Evolutionary conservation across 208 protist species (phyloP).

Genomic region (Trypanosoma cruzi): DNA sequence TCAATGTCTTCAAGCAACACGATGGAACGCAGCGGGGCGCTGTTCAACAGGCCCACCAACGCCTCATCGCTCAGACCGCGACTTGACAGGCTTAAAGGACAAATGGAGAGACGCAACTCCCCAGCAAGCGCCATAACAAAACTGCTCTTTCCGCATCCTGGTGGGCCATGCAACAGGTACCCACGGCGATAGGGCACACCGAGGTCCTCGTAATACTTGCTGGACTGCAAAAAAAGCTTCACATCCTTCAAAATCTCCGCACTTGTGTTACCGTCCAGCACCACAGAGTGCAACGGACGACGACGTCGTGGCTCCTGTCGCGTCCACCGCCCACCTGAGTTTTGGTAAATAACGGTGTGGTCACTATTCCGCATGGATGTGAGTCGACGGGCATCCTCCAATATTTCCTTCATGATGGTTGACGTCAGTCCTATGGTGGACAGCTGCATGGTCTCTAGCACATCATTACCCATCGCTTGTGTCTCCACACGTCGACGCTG

Average conservation of each 20-base stretch:
- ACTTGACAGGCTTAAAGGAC: slow-evolving; percentile 92
- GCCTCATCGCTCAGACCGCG: slow-evolving; percentile 87
- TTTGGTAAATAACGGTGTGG: slow-evolving; percentile 88
- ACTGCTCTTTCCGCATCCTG: slow-evolving; percentile 95
- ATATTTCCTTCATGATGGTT: slow-evolving; percentile 60
- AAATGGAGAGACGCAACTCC: slow-evolving; percentile 92
- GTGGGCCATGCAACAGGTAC: slow-evolving; percentile 95
- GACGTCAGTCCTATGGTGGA: slow-evolving; percentile 63
- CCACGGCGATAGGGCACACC: slow-evolving; percentile 96
- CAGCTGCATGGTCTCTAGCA: slow-evolving; percentile 84
- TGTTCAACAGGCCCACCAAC: slow-evolving; percentile 88
- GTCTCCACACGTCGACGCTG: slow-evolving; percentile 73
- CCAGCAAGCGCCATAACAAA: slow-evolving; percentile 94
- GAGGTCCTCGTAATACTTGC: slow-evolving; percentile 89
- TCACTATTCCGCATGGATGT: slow-evolving; percentile 67
- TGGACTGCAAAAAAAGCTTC: slow-evolving; percentile 74
- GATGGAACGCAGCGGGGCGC: slow-evolving; percentile 79
- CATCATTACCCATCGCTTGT: slow-evolving; percentile 66
- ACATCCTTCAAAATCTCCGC: slow-evolving; percentile 81
- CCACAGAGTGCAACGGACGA: slow-evolving; percentile 88
- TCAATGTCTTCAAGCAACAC: slow-evolving; percentile 97
- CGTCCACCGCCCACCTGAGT: slow-evolving; percentile 72
- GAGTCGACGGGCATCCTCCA: slow-evolving; percentile 68
- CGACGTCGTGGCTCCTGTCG: slow-evolving; percentile 75
- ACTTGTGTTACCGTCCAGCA: slow-evolving; percentile 70